Evolutionary conservation across 2,329 filamentous ascomycete species (phyloP), one percentile per base, ranked within the genome.

Genomic region (Periconia digitata): DNA sequence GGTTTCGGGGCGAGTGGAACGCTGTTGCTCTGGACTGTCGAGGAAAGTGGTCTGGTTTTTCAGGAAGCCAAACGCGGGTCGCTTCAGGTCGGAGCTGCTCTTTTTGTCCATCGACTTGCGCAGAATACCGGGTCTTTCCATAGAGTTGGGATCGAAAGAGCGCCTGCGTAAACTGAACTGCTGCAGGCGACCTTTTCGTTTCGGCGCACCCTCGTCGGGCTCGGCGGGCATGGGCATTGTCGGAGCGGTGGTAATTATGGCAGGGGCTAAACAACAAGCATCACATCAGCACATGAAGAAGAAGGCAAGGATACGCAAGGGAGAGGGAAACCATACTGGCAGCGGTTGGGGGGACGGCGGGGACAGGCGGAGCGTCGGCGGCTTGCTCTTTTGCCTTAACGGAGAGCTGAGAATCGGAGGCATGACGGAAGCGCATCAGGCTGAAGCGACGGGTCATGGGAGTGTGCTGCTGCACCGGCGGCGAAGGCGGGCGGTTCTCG

Each of bases 241-340:
- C 8, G 94, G 92, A 15, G 92, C 89, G 10, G 92, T 97, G 42
- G 89, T 96, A 70, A 97, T 94, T 67, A 97, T 97, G 17, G 79
- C 79, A 15, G 84, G 84, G 34, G 82, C 67, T 68, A 60, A 41
- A 46, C 35, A 44, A 38, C 37, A 32, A 32, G 42, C 39, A 37
- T 36, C 45, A 50, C 45, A 54, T 70, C 62, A 71, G 65, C 55
- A 52, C 36, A 32, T 13, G 5, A 32, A 6, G 8, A 32, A 32
- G 27, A 10, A 32, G n/a, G 27, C 12, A 15, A 4, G 12, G 27
- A 15, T 10, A 32, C 12, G 27, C 27, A 32, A 32, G 27, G 27
- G 27, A 32, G 27, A 40, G 43, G 39, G 29, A 39, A 41, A 52
- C n/a, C 59, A 24, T 59, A 58, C 54, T 58, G 39, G 42, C 24